phyloP scores from a whole-genome alignment of 2,329 filamentous ascomycete genomes.

The Lasiodiplodia citricola region DNA sequence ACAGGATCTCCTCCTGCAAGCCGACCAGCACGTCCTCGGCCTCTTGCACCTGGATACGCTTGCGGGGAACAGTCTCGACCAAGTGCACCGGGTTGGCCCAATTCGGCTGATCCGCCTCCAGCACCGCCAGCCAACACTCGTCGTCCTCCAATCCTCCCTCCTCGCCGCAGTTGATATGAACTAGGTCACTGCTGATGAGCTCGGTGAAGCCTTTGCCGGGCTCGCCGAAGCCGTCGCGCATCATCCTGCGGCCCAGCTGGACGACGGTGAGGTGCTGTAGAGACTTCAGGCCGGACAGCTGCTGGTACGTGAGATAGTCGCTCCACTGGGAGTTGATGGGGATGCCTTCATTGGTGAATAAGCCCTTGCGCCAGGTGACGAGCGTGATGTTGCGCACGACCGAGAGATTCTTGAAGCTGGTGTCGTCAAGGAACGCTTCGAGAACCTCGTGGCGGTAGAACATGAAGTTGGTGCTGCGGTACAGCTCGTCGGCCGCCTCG shows the following conservation, averaged over 20 bases:
- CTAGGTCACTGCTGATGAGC: neutral
- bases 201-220: neutral
- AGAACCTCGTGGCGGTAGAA: neutral
- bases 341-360: neutral
- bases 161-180: too few relatives aligned
- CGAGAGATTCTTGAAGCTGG: too few relatives aligned
- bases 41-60: neutral
- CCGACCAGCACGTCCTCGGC: neutral
- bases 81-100: neutral
- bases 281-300: neutral
- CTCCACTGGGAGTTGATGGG: neutral
- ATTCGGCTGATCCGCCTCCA: too few relatives aligned
- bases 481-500: neutral
- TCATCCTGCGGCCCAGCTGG: neutral
- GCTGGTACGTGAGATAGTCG: neutral
- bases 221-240: neutral
- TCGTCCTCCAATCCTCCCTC: too few relatives aligned
- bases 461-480: neutral
- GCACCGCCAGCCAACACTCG: too few relatives aligned
- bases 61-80: neutral
- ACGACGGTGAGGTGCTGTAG: neutral
- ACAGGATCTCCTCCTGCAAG: neutral
- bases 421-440: neutral
- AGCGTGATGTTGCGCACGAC: neutral
- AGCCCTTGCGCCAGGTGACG: neutral